A percentile compares a stretch with the other conserved stretches of the same genome.
Conservation (phyloP, 495 filamentous ascomycete genomes). For the Ramalina peruviana region DNA sequence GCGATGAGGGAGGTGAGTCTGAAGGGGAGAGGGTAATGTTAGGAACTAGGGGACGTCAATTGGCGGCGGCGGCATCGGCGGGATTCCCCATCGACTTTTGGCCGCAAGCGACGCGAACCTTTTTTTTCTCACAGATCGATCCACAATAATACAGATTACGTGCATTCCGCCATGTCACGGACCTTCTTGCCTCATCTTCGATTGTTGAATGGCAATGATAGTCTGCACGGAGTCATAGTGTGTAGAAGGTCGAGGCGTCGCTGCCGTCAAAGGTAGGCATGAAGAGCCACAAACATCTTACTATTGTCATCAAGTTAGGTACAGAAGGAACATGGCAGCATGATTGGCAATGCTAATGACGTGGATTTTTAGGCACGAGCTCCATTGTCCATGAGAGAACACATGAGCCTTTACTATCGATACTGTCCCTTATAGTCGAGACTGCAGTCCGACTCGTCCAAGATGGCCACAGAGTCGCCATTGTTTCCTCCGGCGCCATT, state of each 20-base stretch:
- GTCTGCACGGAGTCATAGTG: no score
- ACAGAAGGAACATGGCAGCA: constrained; percentile 21
- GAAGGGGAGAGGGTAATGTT: no score
- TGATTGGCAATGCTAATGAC: constrained; percentile 1
- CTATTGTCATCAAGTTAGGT: constrained; percentile 93
- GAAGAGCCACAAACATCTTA: constrained; percentile 37
- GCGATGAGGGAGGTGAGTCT: no score
- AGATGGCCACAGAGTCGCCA: constrained; percentile 85
- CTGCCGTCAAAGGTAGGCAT: constrained; percentile 15
- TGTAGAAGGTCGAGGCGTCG: no score
- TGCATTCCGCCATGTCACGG: no score
- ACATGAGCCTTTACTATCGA: constrained; percentile 92
- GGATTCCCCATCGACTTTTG: neutral
- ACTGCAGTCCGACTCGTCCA: constrained; percentile 72
- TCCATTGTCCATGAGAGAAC: constrained; percentile 95
- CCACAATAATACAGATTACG: no score
- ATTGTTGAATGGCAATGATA: no score
- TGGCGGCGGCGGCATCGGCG: no score
- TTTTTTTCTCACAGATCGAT: neutral
- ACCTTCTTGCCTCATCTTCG: no score
- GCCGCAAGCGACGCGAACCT: no score
- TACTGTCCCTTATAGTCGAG: constrained; percentile 79
- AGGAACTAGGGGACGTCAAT: no score
- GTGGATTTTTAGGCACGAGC: constrained; percentile 57
- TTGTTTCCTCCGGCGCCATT: constrained; percentile 94